phyloP scores from a whole-genome alignment of 2,329 filamentous ascomycete genomes.

The Fusarium tuaranense region DNA sequence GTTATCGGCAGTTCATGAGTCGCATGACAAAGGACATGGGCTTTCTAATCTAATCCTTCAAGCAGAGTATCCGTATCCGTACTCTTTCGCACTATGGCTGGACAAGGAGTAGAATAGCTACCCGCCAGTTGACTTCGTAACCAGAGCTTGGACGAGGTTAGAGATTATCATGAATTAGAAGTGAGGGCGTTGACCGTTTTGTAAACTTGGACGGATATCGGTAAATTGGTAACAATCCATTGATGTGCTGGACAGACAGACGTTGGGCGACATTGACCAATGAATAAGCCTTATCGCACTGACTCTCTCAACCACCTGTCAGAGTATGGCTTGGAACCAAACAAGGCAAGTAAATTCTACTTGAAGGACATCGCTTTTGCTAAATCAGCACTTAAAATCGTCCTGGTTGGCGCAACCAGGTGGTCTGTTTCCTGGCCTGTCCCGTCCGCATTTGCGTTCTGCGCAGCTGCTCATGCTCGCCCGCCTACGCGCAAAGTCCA shows the following conservation, averaged over 20 bases:
- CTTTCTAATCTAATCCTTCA: background rate
- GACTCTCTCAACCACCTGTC: background rate
- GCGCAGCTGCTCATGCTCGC: slow-evolving; percentile 17
- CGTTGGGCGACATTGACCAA: background rate
- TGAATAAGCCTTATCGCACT: background rate
- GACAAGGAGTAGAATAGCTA: background rate
- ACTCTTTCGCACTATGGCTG: background rate
- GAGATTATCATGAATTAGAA: background rate
- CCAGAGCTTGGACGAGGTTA: background rate
- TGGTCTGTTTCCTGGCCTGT: background rate
- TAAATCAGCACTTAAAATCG: background rate
- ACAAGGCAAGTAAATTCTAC: background rate
- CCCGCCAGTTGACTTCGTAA: background rate
- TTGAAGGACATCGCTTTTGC: slow-evolving; percentile 1
- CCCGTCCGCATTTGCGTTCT: slow-evolving; percentile 30
- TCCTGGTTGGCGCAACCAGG: slow-evolving; percentile 10
- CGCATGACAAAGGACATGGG: background rate
- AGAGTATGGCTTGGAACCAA: background rate
- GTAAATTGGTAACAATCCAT: background rate
- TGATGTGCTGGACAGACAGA: background rate
- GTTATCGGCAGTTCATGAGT: slow-evolving; percentile 1
- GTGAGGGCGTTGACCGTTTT: background rate
- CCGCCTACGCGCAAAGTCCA: background rate
- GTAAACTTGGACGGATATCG: background rate
- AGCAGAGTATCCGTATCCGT: background rate